Evolutionary conservation across 2,329 filamentous ascomycete species (phyloP).

Genomic region (Seiridium cupressi): DNA sequence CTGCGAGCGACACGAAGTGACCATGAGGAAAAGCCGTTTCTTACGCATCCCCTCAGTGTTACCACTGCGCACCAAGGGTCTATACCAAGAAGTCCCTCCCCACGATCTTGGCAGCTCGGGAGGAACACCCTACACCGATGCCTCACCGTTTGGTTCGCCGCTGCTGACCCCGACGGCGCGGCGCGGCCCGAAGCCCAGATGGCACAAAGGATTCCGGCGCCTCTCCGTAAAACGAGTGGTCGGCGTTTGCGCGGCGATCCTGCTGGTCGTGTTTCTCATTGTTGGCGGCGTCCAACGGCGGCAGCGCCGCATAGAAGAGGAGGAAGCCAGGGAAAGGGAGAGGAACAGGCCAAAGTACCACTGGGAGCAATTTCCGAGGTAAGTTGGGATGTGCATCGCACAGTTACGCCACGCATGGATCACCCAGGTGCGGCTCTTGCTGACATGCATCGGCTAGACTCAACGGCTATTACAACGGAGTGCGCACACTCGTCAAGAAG

Average conservation of each 20-base stretch:
- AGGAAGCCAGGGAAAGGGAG: not conserved
- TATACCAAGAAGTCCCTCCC: constrained; percentile 21
- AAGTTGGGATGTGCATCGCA: not conserved
- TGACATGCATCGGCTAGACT: constrained; percentile 16
- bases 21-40: constrained; percentile 17
- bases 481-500: constrained; percentile 24
- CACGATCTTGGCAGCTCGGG: constrained; percentile 20
- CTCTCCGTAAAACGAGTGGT: not conserved
- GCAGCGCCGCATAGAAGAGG: not conserved
- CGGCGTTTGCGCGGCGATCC: not conserved
- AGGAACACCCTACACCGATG: constrained; percentile 15
- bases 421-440: not conserved
- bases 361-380: constrained; percentile 5
- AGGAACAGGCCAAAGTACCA: not conserved
- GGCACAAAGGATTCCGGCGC: constrained; percentile 1
- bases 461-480: constrained; percentile 24
- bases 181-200: not conserved
- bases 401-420: not conserved
- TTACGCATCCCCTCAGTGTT: constrained; percentile 16
- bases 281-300: not conserved
- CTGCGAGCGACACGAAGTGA: not conserved
- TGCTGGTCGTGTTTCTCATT: not conserved
- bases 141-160: constrained; percentile 6
- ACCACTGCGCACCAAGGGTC: constrained; percentile 13
- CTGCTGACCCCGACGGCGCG: not conserved